Percentiles rank a stretch among this genome's conserved stretches.
Conservation (phyloP, 257 asterid species). For the Solanum corneliomulleri region DNA sequence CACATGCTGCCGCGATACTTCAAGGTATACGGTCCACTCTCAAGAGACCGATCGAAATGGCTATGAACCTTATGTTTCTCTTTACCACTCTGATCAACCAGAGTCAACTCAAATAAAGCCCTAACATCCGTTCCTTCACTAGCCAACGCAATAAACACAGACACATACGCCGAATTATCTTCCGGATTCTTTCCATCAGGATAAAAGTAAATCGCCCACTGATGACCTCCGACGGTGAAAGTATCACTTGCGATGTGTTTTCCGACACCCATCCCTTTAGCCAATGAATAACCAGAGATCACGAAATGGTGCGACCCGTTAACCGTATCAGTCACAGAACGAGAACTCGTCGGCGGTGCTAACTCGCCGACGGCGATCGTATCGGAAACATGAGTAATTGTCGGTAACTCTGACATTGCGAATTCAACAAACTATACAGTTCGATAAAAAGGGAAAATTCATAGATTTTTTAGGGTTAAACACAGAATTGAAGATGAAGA, state of each 20-base stretch:
- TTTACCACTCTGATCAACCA: conserved; percentile 84
- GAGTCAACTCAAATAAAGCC: conserved; percentile 77
- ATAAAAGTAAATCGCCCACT: conserved; percentile 86
- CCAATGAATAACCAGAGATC: conserved; percentile 72
- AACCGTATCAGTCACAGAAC: conserved; percentile 61
- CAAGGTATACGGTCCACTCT: conserved; percentile 76
- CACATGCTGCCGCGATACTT: not conserved
- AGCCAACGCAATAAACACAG: conserved; percentile 72
- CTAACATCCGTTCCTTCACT: conserved; percentile 86
- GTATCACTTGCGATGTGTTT: conserved; percentile 79
- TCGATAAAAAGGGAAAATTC: not conserved
- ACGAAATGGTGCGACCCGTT: conserved; percentile 76
- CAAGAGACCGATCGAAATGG: conserved; percentile 85
- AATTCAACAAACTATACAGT: not conserved
- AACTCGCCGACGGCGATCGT: not conserved
- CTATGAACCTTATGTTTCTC: conserved; percentile 87
- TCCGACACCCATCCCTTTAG: conserved; percentile 81
- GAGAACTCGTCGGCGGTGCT: conserved; percentile 52
- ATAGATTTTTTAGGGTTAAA: not conserved
- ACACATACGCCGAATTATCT: conserved; percentile 54
- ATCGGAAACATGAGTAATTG: not conserved
- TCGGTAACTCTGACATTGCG: not conserved
- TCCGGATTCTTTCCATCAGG: conserved; percentile 81
- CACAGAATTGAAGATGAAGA: not conserved
- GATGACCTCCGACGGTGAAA: conserved; percentile 77